These are phyloP conservation scores for Tricholoma matsutake DNA, from an alignment of 768 basidiomycete species.

Conservation along the genomic window DNA sequence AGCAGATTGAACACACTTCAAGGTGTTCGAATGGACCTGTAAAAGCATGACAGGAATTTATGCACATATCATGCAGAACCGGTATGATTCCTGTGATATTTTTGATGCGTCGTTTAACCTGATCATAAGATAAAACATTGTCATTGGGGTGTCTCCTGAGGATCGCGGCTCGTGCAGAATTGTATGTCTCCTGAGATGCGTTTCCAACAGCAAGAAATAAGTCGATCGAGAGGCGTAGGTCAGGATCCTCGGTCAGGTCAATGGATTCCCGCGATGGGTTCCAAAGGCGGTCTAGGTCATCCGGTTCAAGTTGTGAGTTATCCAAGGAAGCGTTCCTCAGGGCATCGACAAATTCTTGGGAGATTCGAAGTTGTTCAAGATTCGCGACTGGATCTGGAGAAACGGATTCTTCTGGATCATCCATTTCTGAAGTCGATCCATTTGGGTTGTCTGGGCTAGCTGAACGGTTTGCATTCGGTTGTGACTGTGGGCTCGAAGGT, in stretches of 20 bases:
- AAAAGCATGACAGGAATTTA: background rate
- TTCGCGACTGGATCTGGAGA: background rate
- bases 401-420: background rate
- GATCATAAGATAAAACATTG: background rate
- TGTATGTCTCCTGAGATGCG: background rate
- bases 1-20: background rate
- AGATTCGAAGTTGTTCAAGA: background rate
- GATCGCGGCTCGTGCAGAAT: background rate
- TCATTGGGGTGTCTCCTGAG: background rate
- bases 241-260: background rate
- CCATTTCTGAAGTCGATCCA: background rate
- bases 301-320: background rate
- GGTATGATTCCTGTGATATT: background rate
- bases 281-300: background rate
- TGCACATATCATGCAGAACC: background rate
- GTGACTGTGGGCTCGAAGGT: too few species aligned
- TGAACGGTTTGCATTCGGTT: background rate
- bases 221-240: background rate
- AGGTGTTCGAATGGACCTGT: background rate
- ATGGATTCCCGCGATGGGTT: background rate
- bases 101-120: background rate
- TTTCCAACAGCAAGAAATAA: background rate
- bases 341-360: background rate
- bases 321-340: background rate
- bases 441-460: background rate